Percentiles rank a stretch among this genome's conserved stretches.
Evolutionary conservation across 352 stramenopile genomes (phyloP).

Genomic region (Pythium utonaiense): DNA sequence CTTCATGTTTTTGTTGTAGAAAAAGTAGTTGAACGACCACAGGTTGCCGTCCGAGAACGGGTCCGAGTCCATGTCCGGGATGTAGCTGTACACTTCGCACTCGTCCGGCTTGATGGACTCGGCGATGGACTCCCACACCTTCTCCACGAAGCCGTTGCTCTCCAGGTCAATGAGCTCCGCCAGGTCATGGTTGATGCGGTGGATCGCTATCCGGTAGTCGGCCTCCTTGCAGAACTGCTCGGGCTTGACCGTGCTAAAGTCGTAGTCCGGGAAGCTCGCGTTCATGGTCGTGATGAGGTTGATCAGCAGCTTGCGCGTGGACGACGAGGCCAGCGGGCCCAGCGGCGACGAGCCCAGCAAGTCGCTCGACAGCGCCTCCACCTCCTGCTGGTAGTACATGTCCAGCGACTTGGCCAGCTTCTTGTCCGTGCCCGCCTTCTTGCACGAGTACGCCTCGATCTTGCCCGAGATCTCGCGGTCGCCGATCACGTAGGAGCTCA

Average conservation of each 20-base stretch:
- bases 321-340: constrained; percentile 62
- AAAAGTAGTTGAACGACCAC: constrained; percentile 96
- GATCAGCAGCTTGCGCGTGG: constrained; percentile 88
- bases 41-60: constrained; percentile 90
- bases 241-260: constrained; percentile 86
- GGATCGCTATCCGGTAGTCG: constrained; percentile 83
- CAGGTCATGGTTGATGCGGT: constrained; percentile 87
- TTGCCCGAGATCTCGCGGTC: constrained; percentile 86
- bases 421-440: constrained; percentile 91
- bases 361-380: constrained; percentile 50
- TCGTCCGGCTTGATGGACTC: constrained; percentile 86
- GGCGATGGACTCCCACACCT: constrained; percentile 93
- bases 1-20: constrained; percentile 92
- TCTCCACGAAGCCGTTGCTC: constrained; percentile 97
- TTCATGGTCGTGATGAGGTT: constrained; percentile 95
- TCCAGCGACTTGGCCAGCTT: constrained; percentile 88
- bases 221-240: constrained; percentile 90
- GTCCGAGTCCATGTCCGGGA: constrained; percentile 92
- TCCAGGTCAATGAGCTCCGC: constrained; percentile 95
- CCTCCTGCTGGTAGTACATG: constrained; percentile 81
- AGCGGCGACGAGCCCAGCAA: constrained; percentile 71
- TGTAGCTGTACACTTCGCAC: constrained; percentile 92
- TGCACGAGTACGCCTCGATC: constrained; percentile 91
- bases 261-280: constrained; percentile 91
- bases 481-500: constrained; percentile 81